These are phyloP conservation scores for Saturnispora saitoi DNA, from an alignment of 805 yeast species.

Conservation along the genomic window DNA sequence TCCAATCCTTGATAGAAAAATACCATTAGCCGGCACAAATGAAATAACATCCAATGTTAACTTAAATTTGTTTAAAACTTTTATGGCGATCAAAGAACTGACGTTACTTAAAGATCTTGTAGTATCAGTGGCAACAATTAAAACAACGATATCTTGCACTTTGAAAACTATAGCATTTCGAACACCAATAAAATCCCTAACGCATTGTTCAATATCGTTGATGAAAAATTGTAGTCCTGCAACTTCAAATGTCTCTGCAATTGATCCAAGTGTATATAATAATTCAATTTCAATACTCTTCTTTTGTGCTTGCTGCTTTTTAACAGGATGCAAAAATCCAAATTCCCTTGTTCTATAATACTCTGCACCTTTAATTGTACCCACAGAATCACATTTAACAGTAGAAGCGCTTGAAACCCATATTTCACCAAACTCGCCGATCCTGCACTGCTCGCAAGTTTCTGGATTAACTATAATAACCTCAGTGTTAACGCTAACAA, in stretches of 20 bases:
- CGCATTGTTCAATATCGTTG: slow-evolving; percentile 64
- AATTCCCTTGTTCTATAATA: slow-evolving; percentile 89
- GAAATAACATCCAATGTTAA: slow-evolving; percentile 76
- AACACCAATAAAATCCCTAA: slow-evolving; percentile 42
- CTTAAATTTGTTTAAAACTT: slow-evolving; percentile 72
- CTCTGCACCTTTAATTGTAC: slow-evolving; percentile 44
- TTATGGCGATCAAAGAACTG: slow-evolving; percentile 76
- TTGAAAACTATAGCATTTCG: slow-evolving; percentile 49
- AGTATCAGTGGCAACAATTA: slow-evolving; percentile 54
- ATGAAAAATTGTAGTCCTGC: slow-evolving; percentile 91
- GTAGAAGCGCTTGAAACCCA: slow-evolving; percentile 93
- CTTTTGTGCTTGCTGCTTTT: slow-evolving; percentile 25
- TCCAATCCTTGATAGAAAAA: slow-evolving; percentile 65
- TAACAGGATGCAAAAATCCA: slow-evolving; percentile 80
- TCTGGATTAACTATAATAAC: slow-evolving; percentile 94
- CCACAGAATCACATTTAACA: slow-evolving; percentile 32
- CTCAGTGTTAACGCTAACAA: slow-evolving; percentile 91
- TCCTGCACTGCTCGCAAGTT: slow-evolving; percentile 64
- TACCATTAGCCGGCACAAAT: slow-evolving; percentile 55
- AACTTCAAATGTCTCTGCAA: slow-evolving; percentile 82
- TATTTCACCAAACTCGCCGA: slow-evolving; percentile 93
- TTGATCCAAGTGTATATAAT: slow-evolving; percentile 73
- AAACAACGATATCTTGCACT: slow-evolving; percentile 70
- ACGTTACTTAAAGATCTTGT: slow-evolving; percentile 54
- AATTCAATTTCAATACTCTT: slow-evolving; percentile 51